These are phyloP conservation scores for Achaetomium macrosporum DNA, from an alignment of 2,329 filamentous ascomycete species.

Conservation along the genomic window DNA sequence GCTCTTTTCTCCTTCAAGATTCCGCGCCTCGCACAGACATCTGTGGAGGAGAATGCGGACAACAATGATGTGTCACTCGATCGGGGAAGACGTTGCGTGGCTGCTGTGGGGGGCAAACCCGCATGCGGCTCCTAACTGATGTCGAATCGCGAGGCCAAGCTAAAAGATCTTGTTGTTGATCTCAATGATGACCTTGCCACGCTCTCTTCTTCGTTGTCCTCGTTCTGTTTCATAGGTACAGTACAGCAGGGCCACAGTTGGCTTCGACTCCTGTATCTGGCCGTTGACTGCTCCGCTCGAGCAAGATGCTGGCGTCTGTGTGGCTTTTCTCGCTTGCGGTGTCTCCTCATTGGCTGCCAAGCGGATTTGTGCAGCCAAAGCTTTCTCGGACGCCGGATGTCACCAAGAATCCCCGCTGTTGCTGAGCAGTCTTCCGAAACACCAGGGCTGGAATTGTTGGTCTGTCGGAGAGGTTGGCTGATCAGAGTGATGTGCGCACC, in stretches of 20 bases:
- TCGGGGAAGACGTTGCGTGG: slow-evolving; percentile 10
- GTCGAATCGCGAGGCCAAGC: too few species aligned
- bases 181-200: neutral
- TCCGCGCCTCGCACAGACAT: too few species aligned
- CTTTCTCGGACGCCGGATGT: slow-evolving; percentile 11
- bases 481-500: neutral
- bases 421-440: slow-evolving; percentile 4
- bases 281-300: neutral
- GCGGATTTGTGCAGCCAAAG: slow-evolving; percentile 9
- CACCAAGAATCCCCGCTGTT: slow-evolving; percentile 11
- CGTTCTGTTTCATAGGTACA: too few species aligned
- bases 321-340: slow-evolving; percentile 20
- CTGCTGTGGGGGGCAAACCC: neutral
- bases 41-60: too few species aligned
- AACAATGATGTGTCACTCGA: neutral
- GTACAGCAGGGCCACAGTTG: too few species aligned
- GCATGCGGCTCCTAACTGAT: too few species aligned
- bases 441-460: neutral
- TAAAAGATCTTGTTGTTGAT: neutral
- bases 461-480: neutral
- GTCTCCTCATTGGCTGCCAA: slow-evolving; percentile 18
- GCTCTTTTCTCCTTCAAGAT: too few species aligned
- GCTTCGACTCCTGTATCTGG: neutral
- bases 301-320: neutral
- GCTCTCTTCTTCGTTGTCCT: too few species aligned